Base-by-base conservation (phyloP, 371 early-diverging fungal genomes). In the Mucor saturninus region DNA sequence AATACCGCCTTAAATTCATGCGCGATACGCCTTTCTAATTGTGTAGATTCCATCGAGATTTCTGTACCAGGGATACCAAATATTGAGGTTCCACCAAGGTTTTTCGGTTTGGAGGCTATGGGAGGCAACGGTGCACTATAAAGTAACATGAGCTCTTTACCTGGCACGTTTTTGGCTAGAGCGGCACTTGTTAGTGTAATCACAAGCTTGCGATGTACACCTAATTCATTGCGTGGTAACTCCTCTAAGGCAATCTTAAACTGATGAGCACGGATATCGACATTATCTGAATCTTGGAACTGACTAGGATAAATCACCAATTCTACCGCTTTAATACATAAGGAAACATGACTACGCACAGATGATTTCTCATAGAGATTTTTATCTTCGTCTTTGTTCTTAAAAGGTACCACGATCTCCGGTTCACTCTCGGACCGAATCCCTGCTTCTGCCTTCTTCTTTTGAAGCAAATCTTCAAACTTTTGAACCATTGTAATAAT, bases 261-360 rank as follows among this genome's bases (percentile, higher is more conserved):
- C 28, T 76, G 64, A 21, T 68, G 54, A 13, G 74, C 76, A 55
- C 61, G 58, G n/a, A 78, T 54, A 59, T 88, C 85, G 0, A 89
- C 90, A 67, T 87, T 91, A 63, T 91, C 92, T 0, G 83, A 71
- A 62, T 92, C 91, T 56, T 87, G 81, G 65, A 92, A 91, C 55
- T 88, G 86, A 53, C 84, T 86, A 4, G 90, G 86, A 64, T 84
- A 86, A 14, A 91, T 74, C 3, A 86, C 72, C 39, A 88, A 39
- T 57, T 84, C 77, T 0, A 79, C 56, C 28, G 72, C 64, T 45
- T 76, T 71, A 21, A 83, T 51, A 45, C 40, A 49, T 9, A 84
- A 58, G 1, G 52, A 53, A 3, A 82, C 54, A 13, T 57, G 46
- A 52, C 72, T 68, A 26, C 51, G 56, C 2, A 71, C 48, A 4